phyloP scores from a whole-genome alignment of 768 basidiomycete species.

The Boletus subparvulus region DNA sequence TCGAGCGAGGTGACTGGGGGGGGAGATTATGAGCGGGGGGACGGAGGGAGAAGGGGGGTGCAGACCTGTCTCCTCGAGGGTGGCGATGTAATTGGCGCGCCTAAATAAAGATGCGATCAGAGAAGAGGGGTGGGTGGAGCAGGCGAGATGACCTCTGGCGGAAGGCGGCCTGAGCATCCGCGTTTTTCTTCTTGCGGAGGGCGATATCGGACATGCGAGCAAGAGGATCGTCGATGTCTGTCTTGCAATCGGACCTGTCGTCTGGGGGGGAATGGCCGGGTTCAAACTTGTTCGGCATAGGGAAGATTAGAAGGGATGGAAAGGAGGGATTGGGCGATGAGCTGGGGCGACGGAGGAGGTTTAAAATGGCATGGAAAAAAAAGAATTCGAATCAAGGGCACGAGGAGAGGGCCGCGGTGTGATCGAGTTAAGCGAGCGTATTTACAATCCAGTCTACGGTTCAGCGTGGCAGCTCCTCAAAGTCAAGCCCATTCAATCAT shows the following conservation, averaged over 20 bases:
- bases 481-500: not conserved
- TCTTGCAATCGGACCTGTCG: slow-evolving; percentile 38
- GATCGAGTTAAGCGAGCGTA: slow-evolving; percentile 39
- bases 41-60: not conserved
- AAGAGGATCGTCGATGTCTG: slow-evolving; percentile 35
- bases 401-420: slow-evolving; percentile 54
- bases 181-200: slow-evolving; percentile 84
- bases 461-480: slow-evolving; percentile 23
- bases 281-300: slow-evolving; percentile 34
- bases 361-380: slow-evolving; percentile 57
- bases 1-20: slow-evolving; percentile 74
- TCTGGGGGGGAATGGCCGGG: slow-evolving; percentile 32
- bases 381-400: slow-evolving; percentile 67
- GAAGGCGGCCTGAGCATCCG: slow-evolving; percentile 86
- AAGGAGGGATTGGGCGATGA: slow-evolving; percentile 9
- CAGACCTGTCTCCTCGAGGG: slow-evolving; percentile 77
- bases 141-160: slow-evolving; percentile 48
- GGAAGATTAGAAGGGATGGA: not conserved
- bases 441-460: slow-evolving; percentile 36
- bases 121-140: slow-evolving; percentile 3
- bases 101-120: slow-evolving; percentile 28
- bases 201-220: slow-evolving; percentile 63
- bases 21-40: slow-evolving; percentile 17
- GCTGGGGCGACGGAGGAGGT: slow-evolving; percentile 31
- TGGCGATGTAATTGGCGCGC: slow-evolving; percentile 84